Evolutionary conservation across 305 asterid genomes (phyloP), one percentile per base, ranked within the genome.

Genomic region (Fraxinus sp.): DNA sequence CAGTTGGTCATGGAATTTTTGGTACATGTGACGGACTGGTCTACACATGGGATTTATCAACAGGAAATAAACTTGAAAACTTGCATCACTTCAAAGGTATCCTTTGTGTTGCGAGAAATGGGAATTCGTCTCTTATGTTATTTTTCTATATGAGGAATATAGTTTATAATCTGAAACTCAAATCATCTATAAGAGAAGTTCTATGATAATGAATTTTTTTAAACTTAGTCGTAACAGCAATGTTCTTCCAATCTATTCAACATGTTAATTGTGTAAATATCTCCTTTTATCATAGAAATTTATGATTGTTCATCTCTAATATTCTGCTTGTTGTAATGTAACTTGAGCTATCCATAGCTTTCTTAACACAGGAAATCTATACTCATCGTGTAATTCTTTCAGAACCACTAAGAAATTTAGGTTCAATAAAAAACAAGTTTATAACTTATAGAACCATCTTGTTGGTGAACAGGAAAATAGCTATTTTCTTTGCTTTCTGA

Each of bases 1-100:
- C 94, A 37, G 85, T 57, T 83, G 96, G 96, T 74, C 90, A 85
- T 85, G 98, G 99, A 83, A 87, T 95, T 84, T 90, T 95, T 13
- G 97, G 97, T 87, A 91, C 90, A 90, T 36, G 83, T 30, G 93
- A 97, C 41, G 99, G 97, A 52, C 87, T 83, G 62, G 97, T 92
- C 85, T 92, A 92, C 86, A 55, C 77, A 77, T 95, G 98, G 98
- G 98, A 96, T 81, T 80, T 93, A 83, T 86, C 97, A 7, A 92
- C 98, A 14, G 98, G 98, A 86, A 87, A 11, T 77, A 92, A 87
- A 87, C 87, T 90, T 33, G 91, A 86, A 73, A 92, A 83, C 88
- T 82, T 95, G 82, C 95, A 90, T 86, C 86, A 91, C 78, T 91
- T 92, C 81, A 87, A 82, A 90, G 98, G 98, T 94, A 91, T 35